Conservation (phyloP, 2,329 filamentous ascomycete species). For the Monosporascus sp. region DNA sequence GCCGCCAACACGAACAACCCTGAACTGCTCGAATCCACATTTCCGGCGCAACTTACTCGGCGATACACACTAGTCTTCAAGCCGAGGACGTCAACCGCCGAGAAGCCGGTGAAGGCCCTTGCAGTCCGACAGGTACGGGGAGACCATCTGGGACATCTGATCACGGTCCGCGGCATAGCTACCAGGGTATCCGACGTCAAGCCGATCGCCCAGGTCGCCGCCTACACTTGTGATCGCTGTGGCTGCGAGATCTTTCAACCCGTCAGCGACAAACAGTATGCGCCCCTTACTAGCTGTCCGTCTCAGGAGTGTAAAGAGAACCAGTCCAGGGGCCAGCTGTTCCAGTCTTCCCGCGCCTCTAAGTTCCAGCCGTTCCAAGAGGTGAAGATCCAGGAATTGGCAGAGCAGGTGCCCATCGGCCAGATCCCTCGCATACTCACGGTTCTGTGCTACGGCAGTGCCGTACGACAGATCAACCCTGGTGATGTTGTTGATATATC, state of each 20-base stretch:
- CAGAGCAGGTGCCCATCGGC: conserved; percentile 97
- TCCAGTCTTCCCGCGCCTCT: conserved; percentile 89
- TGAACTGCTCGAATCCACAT: conserved; percentile 66
- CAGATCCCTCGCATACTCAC: conserved; percentile 93
- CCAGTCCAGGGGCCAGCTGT: conserved; percentile 88
- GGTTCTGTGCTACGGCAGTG: conserved; percentile 79
- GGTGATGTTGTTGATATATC: conserved; percentile 92
- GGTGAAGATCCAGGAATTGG: conserved; percentile 97
- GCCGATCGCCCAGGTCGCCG: conserved; percentile 94
- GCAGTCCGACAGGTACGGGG: conserved; percentile 92
- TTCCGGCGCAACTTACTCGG: conserved; percentile 85
- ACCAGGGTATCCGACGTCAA: conserved; percentile 97
- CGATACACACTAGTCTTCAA: conserved; percentile 97
- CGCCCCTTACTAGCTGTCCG: conserved; percentile 79
- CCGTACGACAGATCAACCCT: conserved; percentile 83
- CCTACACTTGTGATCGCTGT: conserved; percentile 94
- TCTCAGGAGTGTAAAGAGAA: conserved; percentile 87
- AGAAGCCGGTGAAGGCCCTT: conserved; percentile 59
- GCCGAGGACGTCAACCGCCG: conserved; percentile 69
- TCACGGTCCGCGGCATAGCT: conserved; percentile 89
- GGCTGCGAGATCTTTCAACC: conserved; percentile 98
- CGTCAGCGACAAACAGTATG: conserved; percentile 83
- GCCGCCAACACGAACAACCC: conserved; percentile 62
- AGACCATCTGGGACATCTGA: conserved; percentile 87
- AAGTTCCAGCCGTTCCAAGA: conserved; percentile 98